phyloP scores from a whole-genome alignment of 768 basidiomycete genomes.

The Termitomyces heimii region DNA sequence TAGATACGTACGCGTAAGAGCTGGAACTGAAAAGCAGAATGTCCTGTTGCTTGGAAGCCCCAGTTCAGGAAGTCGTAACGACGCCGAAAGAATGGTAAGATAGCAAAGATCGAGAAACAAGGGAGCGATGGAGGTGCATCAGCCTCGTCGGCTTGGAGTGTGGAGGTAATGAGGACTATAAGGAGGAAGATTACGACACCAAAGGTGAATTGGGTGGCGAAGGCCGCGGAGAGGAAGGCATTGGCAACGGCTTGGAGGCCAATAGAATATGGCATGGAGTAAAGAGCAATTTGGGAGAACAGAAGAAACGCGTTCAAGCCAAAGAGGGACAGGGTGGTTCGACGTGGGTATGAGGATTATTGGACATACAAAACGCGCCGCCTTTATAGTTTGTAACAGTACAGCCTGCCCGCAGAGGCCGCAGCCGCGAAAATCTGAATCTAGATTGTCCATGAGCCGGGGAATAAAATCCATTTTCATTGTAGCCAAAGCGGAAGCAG shows the following conservation, averaged over 20 bases:
- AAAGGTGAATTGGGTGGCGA: constrained; percentile 41
- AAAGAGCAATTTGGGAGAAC: constrained; percentile 19
- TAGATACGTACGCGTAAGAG: constrained; percentile 51
- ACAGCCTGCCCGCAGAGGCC: constrained; percentile 20
- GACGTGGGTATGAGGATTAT: constrained; percentile 15
- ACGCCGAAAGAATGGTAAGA: constrained; percentile 61
- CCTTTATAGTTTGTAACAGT: constrained; percentile 23
- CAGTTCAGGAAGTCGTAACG: constrained; percentile 71
- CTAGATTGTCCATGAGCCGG: constrained; percentile 13
- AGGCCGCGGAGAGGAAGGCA: constrained; percentile 46
- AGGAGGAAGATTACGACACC: constrained; percentile 41
- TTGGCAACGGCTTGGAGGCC: constrained; percentile 43
- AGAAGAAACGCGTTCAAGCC: constrained; percentile 17
- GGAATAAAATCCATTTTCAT: constrained; percentile 11
- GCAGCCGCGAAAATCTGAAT: constrained; percentile 23
- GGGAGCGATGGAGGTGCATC: constrained; percentile 56
- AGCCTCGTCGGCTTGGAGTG: constrained; percentile 38
- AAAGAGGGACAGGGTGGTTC: constrained; percentile 17
- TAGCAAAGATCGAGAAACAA: constrained; percentile 49
- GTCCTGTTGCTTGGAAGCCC: constrained; percentile 64
- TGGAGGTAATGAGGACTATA: constrained; percentile 39
- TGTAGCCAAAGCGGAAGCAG: constrained; percentile 14
- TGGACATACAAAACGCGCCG: constrained; percentile 23
- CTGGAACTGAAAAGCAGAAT: constrained; percentile 63
- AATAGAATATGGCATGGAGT: constrained; percentile 42